Percentiles rank a stretch among this genome's conserved stretches.
Evolutionary conservation across 257 asterid species (phyloP).

Genomic region (Catharanthus roseus): DNA sequence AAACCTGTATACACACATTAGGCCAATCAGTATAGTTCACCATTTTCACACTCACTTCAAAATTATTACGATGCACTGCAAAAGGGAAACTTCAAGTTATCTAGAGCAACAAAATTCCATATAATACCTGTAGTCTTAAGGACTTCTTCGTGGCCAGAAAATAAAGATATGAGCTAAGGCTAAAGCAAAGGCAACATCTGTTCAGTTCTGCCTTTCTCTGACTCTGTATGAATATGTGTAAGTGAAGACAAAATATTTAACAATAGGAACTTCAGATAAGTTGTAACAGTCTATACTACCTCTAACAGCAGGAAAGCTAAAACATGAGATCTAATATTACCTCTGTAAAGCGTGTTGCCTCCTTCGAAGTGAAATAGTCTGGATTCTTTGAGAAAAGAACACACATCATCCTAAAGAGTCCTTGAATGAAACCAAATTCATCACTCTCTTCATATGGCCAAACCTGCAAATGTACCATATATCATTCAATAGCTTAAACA

Average conservation of each 20-base stretch:
- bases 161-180: constrained; percentile 86
- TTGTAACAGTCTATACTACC: not conserved
- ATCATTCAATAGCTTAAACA: not conserved
- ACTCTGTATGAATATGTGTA: constrained; percentile 37
- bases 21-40: not conserved
- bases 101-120: not conserved
- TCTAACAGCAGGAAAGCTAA: constrained; percentile 2
- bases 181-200: constrained; percentile 74
- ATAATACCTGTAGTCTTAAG: constrained; percentile 65
- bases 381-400: constrained; percentile 58
- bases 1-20: constrained; percentile 44
- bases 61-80: constrained; percentile 7
- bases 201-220: constrained; percentile 63
- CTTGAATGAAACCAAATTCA: constrained; percentile 82
- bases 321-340: constrained; percentile 29
- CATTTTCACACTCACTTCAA: not conserved
- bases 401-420: constrained; percentile 75
- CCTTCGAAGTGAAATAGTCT: constrained; percentile 47
- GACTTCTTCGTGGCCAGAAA: constrained; percentile 74
- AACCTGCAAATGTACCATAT: constrained; percentile 40
- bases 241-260: constrained; percentile 4
- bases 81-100: not conserved
- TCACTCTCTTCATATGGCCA: constrained; percentile 95
- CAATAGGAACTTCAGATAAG: not conserved
- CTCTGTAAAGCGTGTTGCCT: constrained; percentile 49